These are phyloP conservation scores for Sugiyamaella grinbergsii DNA, from an alignment of 1,139 yeast species.

Conservation along the genomic window DNA sequence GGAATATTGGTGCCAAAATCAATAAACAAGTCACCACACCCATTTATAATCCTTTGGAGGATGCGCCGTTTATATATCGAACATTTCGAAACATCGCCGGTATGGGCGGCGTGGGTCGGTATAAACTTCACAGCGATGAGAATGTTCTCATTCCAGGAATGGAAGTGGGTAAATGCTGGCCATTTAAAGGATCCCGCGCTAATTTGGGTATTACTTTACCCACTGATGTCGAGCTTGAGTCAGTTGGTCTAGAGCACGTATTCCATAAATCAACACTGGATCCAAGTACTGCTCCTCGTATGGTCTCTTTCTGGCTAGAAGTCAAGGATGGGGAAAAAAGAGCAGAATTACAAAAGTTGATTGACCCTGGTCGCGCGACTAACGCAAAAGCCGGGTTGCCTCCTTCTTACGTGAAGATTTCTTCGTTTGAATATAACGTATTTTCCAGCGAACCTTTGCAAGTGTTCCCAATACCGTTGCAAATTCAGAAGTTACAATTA, in stretches of 20 bases:
- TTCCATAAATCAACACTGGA: constrained; percentile 35
- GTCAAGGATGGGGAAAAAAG: constrained; percentile 30
- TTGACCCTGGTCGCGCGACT: constrained; percentile 15
- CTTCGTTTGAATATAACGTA: constrained; percentile 37
- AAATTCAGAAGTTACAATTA: constrained; percentile 24
- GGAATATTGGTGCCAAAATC: constrained; percentile 38
- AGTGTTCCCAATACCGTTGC: constrained; percentile 37
- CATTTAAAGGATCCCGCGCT: constrained; percentile 41
- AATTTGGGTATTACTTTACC: constrained; percentile 38
- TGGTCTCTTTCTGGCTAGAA: constrained; percentile 39
- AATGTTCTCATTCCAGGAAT: constrained; percentile 36
- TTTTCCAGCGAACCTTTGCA: constrained; percentile 35
- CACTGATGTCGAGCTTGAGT: constrained; percentile 33
- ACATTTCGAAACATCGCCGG: constrained; percentile 26
- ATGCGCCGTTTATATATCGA: constrained; percentile 28
- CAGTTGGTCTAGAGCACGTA: constrained; percentile 40
- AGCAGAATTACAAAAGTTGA: constrained; percentile 20
- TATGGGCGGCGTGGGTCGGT: constrained; percentile 33
- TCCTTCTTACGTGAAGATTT: constrained; percentile 32
- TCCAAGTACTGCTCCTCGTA: constrained; percentile 39
- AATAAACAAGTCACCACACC: constrained; percentile 36
- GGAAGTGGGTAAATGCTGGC: constrained; percentile 43
- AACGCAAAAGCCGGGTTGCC: constrained; percentile 25
- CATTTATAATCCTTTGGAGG: constrained; percentile 33
- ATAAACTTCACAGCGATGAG: constrained; percentile 33